Conservation (phyloP, 495 filamentous ascomycete species). For the Margaritispora aquatica region DNA sequence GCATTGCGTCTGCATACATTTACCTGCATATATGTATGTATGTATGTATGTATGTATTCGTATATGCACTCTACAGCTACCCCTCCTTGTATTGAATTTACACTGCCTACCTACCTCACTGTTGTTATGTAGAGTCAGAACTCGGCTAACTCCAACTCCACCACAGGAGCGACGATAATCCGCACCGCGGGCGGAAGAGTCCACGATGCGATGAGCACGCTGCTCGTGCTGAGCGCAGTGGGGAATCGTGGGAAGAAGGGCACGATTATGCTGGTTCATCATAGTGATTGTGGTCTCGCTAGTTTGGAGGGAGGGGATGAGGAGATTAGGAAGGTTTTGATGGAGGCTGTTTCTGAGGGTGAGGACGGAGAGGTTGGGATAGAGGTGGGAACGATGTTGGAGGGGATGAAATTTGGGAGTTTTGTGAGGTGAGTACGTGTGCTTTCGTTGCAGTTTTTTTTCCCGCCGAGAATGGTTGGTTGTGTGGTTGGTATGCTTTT, state of each 20-base stretch:
- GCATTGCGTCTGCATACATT: too few species aligned
- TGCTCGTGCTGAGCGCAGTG: conserved; percentile 15
- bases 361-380: not conserved
- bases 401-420: conserved; percentile 8
- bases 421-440: conserved; percentile 12
- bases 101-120: too few species aligned
- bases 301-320: conserved; percentile 10
- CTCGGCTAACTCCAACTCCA: too few species aligned
- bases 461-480: too few species aligned
- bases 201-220: conserved; percentile 13
- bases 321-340: conserved; percentile 8
- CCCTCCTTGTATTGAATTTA: too few species aligned
- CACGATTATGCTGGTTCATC: conserved; percentile 21
- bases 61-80: too few species aligned
- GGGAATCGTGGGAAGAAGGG: conserved; percentile 22
- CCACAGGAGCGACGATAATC: conserved; percentile 21
- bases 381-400: conserved; percentile 2
- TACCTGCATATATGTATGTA: too few species aligned
- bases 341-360: conserved; percentile 4
- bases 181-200: conserved; percentile 17
- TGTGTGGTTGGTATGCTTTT: too few species aligned
- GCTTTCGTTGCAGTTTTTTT: too few species aligned
- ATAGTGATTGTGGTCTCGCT: conserved; percentile 24
- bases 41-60: too few species aligned
- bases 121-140: too few species aligned